phyloP scores from a whole-genome alignment of 2,329 filamentous ascomycete species.

The Dendrostoma leiphaemia region DNA sequence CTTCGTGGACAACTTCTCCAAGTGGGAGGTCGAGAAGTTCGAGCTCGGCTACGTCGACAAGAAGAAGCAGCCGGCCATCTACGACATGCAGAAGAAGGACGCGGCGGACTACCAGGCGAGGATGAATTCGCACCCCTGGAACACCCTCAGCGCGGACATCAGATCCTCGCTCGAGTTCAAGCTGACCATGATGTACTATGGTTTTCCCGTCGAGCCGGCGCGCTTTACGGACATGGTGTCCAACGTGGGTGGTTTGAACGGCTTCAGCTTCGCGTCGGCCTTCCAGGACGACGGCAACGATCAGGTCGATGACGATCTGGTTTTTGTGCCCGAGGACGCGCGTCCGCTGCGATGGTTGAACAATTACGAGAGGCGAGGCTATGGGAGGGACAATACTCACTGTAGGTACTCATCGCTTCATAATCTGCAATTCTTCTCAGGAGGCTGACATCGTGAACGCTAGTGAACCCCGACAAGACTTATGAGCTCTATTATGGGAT shows the following conservation, averaged over 20 bases:
- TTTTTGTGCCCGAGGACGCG: constrained; percentile 12
- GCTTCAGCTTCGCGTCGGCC: constrained; percentile 10
- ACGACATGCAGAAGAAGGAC: constrained; percentile 2
- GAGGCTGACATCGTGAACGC: neutral
- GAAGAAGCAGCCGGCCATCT: neutral
- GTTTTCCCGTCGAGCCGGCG: constrained; percentile 42
- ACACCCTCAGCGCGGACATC: neutral
- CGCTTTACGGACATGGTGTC: constrained; percentile 24
- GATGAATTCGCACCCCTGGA: neutral
- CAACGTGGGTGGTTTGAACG: constrained; percentile 3
- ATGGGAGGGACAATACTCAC: constrained; percentile 13
- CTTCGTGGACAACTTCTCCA: constrained; percentile 3
- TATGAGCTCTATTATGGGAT: constrained; percentile 13
- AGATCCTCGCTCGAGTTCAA: constrained; percentile 33
- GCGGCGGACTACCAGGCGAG: neutral
- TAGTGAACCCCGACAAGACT: constrained; percentile 15
- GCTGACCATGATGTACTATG: constrained; percentile 46
- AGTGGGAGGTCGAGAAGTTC: constrained; percentile 10
- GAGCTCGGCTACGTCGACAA: constrained; percentile 8
- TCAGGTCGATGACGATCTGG: constrained; percentile 21
- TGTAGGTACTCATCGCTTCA: constrained; percentile 1
- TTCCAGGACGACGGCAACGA: constrained; percentile 17
- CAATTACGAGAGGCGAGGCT: constrained; percentile 14
- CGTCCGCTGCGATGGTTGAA: constrained; percentile 20
- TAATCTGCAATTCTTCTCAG: neutral